Base-by-base conservation (phyloP, 2,329 filamentous ascomycete genomes). In the Emericellopsis atlantica region DNA sequence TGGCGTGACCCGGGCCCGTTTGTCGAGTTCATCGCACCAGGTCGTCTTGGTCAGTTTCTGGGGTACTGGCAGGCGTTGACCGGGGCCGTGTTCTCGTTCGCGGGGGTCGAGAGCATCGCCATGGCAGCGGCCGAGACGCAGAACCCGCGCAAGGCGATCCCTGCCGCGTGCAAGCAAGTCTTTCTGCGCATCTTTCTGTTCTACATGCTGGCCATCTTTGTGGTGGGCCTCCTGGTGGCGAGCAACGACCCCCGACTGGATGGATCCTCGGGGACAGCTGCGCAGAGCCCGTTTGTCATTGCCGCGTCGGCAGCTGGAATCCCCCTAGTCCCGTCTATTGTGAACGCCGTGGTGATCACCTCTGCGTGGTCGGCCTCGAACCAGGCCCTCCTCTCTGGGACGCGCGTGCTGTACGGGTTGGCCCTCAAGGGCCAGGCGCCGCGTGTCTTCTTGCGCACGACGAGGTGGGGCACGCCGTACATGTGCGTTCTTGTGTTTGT, bases 271-370 rank as follows among this genome's bases (percentile, higher is more conserved):
- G 68, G 65, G 29, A 64, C 56, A 18, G 67, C 71, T 3, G 67
- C 69, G 2, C 64, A 72, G 52, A 64, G 58, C 54, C 81, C 79
- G 10, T 85, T 80, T 51, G 82, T 89, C 44, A 84, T 88, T 46
- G 84, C 82, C 15, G 77, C 81, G 32, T 67, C 72, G 10, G 71
- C 75, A 24, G 83, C 82, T 2, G 76, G 79, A 1, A 79, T 88
- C 43, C 67, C 65, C 5, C 79, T 71, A 6, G 71, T 88, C 5
- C 79, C 81, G 0, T 77, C 76, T 6, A 73, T 89, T 41, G 79
- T 89, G 59, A 90, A 90, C 55, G 83, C 81, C 31, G 68, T 88
- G 22, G 79, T 89, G 49, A 69, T 88, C 48, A 84, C 79, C 0
- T 82, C 79, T 0, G 81, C 79, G 0, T 80, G 76, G 60, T 85